A percentile compares a stretch with the other conserved stretches of the same genome.
Evolutionary conservation across 768 basidiomycete species (phyloP).

Genomic region (Leccinum arenicola): DNA sequence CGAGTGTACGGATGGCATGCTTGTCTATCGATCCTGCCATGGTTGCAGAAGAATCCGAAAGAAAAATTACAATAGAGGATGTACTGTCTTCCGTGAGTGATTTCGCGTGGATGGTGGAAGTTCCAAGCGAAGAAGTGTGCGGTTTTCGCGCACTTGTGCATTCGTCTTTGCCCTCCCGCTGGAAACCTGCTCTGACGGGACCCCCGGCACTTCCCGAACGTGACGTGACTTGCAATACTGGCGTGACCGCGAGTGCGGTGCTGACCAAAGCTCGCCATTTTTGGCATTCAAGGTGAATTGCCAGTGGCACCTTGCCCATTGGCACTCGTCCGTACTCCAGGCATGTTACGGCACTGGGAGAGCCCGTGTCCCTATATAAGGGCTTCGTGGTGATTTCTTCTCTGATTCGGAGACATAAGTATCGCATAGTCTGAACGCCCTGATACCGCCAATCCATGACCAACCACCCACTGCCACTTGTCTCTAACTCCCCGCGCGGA

Average conservation of each 20-base stretch:
- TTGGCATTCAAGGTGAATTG: conserved; percentile 17
- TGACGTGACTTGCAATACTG: conserved; percentile 21
- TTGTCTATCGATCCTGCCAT: background rate
- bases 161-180: conserved; percentile 19
- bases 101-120: conserved; percentile 28
- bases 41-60: conserved; percentile 4
- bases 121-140: conserved; percentile 33
- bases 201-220: conserved; percentile 24
- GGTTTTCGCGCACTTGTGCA: conserved; percentile 23
- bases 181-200: conserved; percentile 23
- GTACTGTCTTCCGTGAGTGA: conserved; percentile 4
- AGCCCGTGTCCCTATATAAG: conserved; percentile 19
- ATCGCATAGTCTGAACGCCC: background rate
- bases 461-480: conserved; percentile 3
- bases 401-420: conserved; percentile 7
- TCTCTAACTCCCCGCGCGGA: conserved; percentile 20
- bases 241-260: conserved; percentile 10
- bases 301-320: background rate
- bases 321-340: background rate
- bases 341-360: conserved; percentile 24
- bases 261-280: conserved; percentile 21
- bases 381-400: background rate
- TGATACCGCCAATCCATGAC: conserved; percentile 19
- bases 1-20: background rate
- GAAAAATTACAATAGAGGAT: conserved; percentile 4